These are phyloP conservation scores for Cyberlindnera maritima DNA, from an alignment of 805 yeast species.

Conservation along the genomic window DNA sequence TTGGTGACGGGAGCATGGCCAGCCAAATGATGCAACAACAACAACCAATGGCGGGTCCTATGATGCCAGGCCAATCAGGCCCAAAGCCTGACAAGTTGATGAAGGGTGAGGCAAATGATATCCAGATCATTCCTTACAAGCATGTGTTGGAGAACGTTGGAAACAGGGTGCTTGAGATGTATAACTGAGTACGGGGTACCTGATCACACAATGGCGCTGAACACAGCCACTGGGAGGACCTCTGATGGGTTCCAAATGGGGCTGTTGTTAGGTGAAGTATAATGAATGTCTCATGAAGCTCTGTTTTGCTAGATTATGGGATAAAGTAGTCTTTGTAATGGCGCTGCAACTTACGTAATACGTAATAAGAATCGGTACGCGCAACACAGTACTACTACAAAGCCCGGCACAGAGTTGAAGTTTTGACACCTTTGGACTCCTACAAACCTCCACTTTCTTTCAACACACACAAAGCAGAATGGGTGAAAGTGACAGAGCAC, in stretches of 20 bases:
- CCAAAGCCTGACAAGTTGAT: constrained; percentile 53
- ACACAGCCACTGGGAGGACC: too few species aligned
- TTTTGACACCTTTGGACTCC: too few species aligned
- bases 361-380: too few species aligned
- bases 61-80: constrained; percentile 55
- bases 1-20: constrained; percentile 49
- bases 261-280: too few species aligned
- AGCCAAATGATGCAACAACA: constrained; percentile 29
- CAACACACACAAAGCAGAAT: background rate
- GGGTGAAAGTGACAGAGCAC: constrained; percentile 11
- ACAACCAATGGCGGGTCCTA: constrained; percentile 5
- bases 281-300: too few species aligned
- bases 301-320: too few species aligned
- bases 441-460: background rate
- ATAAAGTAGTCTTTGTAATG: too few species aligned
- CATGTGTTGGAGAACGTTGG: constrained; percentile 59
- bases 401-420: too few species aligned
- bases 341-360: too few species aligned
- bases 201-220: too few species aligned
- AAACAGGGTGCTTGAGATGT: constrained; percentile 43
- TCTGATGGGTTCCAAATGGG: too few species aligned
- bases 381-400: too few species aligned
- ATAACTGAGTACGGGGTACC: background rate
- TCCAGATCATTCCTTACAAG: constrained; percentile 60
- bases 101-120: constrained; percentile 67